Evolutionary conservation across 176 grass and related monocot genomes (phyloP), one percentile per base, ranked within the genome.

Genomic region (Oropetium thomaeum): DNA sequence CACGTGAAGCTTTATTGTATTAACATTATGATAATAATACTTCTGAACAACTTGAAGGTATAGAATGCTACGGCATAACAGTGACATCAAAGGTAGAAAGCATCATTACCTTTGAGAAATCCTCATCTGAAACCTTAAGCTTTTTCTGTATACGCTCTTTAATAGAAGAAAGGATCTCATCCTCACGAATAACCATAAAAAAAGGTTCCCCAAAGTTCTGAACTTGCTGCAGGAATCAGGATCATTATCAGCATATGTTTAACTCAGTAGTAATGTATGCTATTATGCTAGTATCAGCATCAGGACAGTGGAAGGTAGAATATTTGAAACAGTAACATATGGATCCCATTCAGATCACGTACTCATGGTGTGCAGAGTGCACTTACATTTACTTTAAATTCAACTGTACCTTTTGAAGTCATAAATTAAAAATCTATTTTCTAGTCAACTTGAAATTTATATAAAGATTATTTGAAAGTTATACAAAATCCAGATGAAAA

Each of bases 191-290:
- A 80, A 99, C 87, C 73, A 99, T 83, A 84, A 99, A 99, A 47
- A 99, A 96, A 62, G 96, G 96, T 51, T 99, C 96, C 60, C 96
- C 96, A 81, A 99, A 99, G 75, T 99, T 99, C 75, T 95, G 96
- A 84, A 99, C 96, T 92, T 92, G 96, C 91, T 99, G 85, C 42
- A 35, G 26, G 40, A 55, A 78, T 33, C 4, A 76, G 38, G 14
- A 30, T 43, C 68, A 69, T 63, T 74, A 81, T 73, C 58, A 71
- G 58, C 20, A 72, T 51, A 51, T 33, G 34, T 60, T 75, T 49
- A 52, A 70, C n/a, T 28, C 71, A 14, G 70, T 22, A 77, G 71
- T 15, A 13, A 76, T 49, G 37, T 73, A 68, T 10, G 29, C 48
- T 55, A 75, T n/a, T n/a, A n/a, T n/a, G n/a, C n/a, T n/a, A n/a